Percentiles rank a stretch among this genome's conserved stretches.
These are phyloP conservation scores for Boletus subparvulus DNA, from an alignment of 768 basidiomycete species.

Conservation along the genomic window DNA sequence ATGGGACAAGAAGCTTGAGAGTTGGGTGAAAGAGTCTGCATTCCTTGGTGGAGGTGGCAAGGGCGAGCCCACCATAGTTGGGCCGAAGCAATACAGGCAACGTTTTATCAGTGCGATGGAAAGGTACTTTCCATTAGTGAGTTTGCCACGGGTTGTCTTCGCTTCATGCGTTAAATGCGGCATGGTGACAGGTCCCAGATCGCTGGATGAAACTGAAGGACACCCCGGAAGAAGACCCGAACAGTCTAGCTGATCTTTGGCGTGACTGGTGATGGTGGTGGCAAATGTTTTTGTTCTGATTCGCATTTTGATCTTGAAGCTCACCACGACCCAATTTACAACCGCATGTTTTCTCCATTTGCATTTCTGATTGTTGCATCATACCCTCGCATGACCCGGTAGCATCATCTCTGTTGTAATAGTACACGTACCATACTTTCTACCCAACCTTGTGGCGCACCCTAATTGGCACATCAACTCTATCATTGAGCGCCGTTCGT, in stretches of 20 bases:
- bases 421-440: not conserved
- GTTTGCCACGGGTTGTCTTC: conserved; percentile 19
- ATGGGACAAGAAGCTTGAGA: conserved; percentile 98
- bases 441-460: not conserved
- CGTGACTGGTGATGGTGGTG: conserved; percentile 52
- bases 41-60: conserved; percentile 81
- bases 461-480: not conserved
- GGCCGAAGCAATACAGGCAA: conserved; percentile 91
- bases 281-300: not conserved
- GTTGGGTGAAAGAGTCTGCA: conserved; percentile 94
- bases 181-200: conserved; percentile 64
- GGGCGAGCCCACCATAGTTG: conserved; percentile 95
- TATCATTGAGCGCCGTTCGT: not conserved
- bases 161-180: not conserved
- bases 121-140: conserved; percentile 81
- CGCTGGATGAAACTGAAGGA: conserved; percentile 90
- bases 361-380: conserved; percentile 17
- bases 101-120: conserved; percentile 88
- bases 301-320: conserved; percentile 3
- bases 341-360: not conserved
- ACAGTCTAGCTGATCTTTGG: conserved; percentile 56
- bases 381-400: conserved; percentile 28
- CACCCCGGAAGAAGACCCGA: conserved; percentile 70
- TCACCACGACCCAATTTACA: not conserved
- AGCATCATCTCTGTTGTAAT: conserved; percentile 27